Conservation (phyloP, 2,329 filamentous ascomycete genomes). For the Scedosporium apiospermum region DNA sequence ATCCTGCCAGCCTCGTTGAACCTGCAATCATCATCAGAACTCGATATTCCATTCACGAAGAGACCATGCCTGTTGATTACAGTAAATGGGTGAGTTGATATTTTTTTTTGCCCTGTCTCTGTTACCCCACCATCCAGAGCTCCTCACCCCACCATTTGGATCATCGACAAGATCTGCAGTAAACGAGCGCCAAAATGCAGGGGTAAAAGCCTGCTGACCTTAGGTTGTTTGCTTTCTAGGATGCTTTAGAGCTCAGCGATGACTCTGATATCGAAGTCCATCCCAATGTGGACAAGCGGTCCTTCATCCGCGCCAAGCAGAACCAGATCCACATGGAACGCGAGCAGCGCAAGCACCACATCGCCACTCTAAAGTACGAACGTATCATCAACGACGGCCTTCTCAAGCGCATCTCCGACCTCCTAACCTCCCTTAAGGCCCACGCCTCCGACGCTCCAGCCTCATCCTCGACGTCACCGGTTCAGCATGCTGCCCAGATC, state of each 20-base stretch:
- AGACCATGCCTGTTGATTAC: constrained; percentile 44
- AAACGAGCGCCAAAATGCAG: background rate
- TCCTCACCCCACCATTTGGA: background rate
- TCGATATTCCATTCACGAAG: background rate
- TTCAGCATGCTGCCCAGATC: constrained; percentile 63
- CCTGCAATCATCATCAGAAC: background rate
- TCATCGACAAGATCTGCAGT: background rate
- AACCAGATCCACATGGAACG: constrained; percentile 92
- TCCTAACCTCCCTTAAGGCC: constrained; percentile 65
- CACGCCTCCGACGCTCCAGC: constrained; percentile 55
- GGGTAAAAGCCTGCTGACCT: constrained; percentile 8
- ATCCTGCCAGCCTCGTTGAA: background rate
- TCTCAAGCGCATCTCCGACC: constrained; percentile 68
- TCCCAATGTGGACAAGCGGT: constrained; percentile 96
- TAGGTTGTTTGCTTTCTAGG: constrained; percentile 33
- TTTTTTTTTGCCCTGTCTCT: background rate
- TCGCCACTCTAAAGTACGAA: constrained; percentile 87
- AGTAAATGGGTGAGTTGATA: constrained; percentile 55
- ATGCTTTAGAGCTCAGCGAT: constrained; percentile 91
- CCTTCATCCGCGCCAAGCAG: constrained; percentile 97
- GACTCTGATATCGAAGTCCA: constrained; percentile 98
- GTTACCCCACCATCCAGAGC: background rate
- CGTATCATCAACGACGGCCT: constrained; percentile 87
- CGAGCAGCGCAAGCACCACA: constrained; percentile 74
- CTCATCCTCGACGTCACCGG: constrained; percentile 23